Evolutionary conservation across 106 monocot genomes (phyloP).

Genomic region (Dioscorea dumetorum): DNA sequence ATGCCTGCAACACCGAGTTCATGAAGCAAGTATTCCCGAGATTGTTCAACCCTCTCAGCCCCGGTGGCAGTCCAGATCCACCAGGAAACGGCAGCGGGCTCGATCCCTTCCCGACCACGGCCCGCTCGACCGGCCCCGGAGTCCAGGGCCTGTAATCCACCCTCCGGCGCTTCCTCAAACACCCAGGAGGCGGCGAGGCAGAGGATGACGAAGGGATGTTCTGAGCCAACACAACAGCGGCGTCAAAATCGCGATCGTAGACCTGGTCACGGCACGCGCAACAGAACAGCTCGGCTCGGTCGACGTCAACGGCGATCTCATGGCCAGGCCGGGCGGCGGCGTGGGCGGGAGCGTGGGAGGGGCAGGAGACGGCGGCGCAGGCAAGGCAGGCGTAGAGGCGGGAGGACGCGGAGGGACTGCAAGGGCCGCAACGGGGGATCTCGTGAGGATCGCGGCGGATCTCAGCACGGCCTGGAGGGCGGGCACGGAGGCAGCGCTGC

Average conservation of each 20-base stretch:
- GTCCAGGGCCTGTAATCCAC: slow-evolving; percentile 47
- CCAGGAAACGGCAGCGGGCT: slow-evolving; percentile 12
- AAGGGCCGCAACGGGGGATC: slow-evolving; percentile 54
- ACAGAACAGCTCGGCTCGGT: slow-evolving; percentile 93
- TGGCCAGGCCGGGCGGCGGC: slow-evolving; percentile 33
- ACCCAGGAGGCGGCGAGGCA: neutral
- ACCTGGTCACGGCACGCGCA: slow-evolving; percentile 77
- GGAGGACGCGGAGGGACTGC: slow-evolving; percentile 21
- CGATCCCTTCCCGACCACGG: slow-evolving; percentile 33
- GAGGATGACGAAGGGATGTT: slow-evolving; percentile 14
- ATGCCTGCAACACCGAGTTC: slow-evolving; percentile 90
- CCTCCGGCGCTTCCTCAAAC: slow-evolving; percentile 20
- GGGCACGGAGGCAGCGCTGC: slow-evolving; percentile 52
- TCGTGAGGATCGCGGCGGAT: slow-evolving; percentile 62
- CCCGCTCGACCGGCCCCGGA: slow-evolving; percentile 35
- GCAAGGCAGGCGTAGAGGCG: slow-evolving; percentile 81
- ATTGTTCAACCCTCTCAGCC: slow-evolving; percentile 83
- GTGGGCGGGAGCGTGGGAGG: slow-evolving; percentile 54
- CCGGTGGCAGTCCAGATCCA: slow-evolving; percentile 20
- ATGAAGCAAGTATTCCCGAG: slow-evolving; percentile 96
- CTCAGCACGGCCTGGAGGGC: slow-evolving; percentile 50
- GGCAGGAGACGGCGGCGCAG: slow-evolving; percentile 66
- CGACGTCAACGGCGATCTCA: slow-evolving; percentile 79
- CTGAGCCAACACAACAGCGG: slow-evolving; percentile 53
- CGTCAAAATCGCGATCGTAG: slow-evolving; percentile 82